Evolutionary conservation across 108 stramenopile species (phyloP).

Genomic region (Nitzschia sp.): DNA sequence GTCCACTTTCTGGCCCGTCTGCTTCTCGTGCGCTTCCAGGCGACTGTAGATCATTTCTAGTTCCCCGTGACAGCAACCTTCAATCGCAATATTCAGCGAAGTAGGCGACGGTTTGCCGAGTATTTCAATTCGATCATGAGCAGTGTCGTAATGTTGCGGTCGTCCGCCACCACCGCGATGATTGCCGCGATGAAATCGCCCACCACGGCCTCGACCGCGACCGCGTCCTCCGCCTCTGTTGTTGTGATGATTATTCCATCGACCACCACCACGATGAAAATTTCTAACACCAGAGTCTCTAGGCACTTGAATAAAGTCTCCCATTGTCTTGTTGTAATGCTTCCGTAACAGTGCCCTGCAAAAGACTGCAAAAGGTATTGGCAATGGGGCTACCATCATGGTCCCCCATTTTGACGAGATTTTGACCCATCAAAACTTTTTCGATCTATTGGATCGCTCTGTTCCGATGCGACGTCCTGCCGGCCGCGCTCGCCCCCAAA

Average conservation of each 20-base stretch:
- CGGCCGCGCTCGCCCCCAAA: too few species aligned
- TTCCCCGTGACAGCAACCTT: slow-evolving; percentile 99
- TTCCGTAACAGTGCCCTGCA: too few species aligned
- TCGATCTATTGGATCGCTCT: too few species aligned
- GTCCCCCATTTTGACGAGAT: too few species aligned
- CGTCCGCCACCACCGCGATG: background rate
- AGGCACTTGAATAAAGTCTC: slow-evolving; percentile 3
- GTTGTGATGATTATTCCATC: slow-evolving; percentile 9
- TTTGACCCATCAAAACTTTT: too few species aligned
- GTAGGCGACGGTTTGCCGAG: slow-evolving; percentile 35
- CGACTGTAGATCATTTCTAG: slow-evolving; percentile 93
- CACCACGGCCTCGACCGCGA: slow-evolving; percentile 11
- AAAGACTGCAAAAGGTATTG: too few species aligned
- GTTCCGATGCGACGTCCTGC: too few species aligned
- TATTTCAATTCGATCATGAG: slow-evolving; percentile 33
- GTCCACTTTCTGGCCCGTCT: slow-evolving; percentile 65
- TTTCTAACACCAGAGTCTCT: background rate
- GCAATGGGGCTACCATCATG: too few species aligned
- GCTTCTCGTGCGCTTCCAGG: slow-evolving; percentile 45
- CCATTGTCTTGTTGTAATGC: too few species aligned
- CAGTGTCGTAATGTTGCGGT: background rate
- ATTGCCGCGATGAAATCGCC: slow-evolving; percentile 1
- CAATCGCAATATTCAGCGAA: slow-evolving; percentile 83
- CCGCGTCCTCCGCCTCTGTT: slow-evolving; percentile 2
- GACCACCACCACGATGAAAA: slow-evolving; percentile 5